Conservation (phyloP, 495 filamentous ascomycete genomes). For the Hypoxylon crocopeplum region DNA sequence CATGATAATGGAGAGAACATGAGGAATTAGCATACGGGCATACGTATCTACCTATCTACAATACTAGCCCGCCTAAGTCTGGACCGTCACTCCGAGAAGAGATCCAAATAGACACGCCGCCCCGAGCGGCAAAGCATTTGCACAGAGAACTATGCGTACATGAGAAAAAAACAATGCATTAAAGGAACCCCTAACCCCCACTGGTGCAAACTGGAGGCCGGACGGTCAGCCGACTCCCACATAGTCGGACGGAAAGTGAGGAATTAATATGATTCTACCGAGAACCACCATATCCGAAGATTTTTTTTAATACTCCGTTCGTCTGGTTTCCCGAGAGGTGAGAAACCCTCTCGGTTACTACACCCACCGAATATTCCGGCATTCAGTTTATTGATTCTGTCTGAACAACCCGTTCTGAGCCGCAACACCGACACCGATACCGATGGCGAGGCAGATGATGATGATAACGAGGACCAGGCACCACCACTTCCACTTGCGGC, state of each 20-base stretch:
- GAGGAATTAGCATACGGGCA: slow-evolving; percentile 19
- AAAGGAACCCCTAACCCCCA: slow-evolving; percentile 7
- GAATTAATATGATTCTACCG: slow-evolving; percentile 28
- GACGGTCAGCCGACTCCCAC: slow-evolving; percentile 14
- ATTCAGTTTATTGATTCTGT: not conserved
- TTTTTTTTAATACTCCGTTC: slow-evolving; percentile 1
- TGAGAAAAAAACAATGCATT: slow-evolving; percentile 31
- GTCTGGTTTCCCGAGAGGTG: not conserved
- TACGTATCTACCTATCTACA: slow-evolving; percentile 38
- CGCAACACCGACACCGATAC: slow-evolving; percentile 51
- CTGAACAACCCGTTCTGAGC: slow-evolving; percentile 16
- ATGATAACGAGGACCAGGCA: slow-evolving; percentile 65
- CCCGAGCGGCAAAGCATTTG: slow-evolving; percentile 10
- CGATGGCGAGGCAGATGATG: slow-evolving; percentile 58
- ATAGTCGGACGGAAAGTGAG: slow-evolving; percentile 18
- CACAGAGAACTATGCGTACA: slow-evolving; percentile 24
- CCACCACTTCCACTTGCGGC: slow-evolving; percentile 76
- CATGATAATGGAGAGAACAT: slow-evolving; percentile 3
- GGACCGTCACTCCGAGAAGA: slow-evolving; percentile 20
- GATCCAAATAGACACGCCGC: slow-evolving; percentile 17
- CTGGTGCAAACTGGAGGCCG: slow-evolving; percentile 4
- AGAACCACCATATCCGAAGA: slow-evolving; percentile 12
- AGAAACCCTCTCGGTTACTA: not conserved
- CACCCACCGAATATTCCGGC: not conserved
- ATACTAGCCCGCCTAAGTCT: slow-evolving; percentile 15